Conservation (phyloP, 2,329 filamentous ascomycete species). For the Fusarium penzigii region DNA sequence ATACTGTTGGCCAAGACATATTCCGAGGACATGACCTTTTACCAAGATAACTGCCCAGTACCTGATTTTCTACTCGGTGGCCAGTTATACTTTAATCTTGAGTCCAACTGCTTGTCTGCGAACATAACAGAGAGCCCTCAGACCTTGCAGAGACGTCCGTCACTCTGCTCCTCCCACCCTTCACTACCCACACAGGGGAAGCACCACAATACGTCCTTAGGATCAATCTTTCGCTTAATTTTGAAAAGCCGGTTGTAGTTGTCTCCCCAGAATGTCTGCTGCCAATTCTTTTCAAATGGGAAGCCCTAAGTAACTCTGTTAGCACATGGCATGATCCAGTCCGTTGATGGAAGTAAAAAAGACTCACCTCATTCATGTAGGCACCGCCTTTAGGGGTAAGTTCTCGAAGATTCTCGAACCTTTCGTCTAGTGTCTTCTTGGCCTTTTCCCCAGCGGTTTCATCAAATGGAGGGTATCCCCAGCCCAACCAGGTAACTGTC, state of each 20-base stretch:
- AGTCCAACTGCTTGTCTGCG: no score
- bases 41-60: no score
- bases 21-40: no score
- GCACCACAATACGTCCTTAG: slow-evolving; percentile 44
- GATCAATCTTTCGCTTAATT: slow-evolving; percentile 44
- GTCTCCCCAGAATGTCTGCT: slow-evolving; percentile 36
- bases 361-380: slow-evolving; percentile 3
- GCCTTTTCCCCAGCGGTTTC: neutral
- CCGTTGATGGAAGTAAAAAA: neutral
- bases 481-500: slow-evolving; percentile 3
- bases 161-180: slow-evolving; percentile 25
- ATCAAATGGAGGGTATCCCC: slow-evolving; percentile 6
- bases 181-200: slow-evolving; percentile 42
- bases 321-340: neutral
- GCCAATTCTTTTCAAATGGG: slow-evolving; percentile 22
- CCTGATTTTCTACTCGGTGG: no score
- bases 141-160: slow-evolving; percentile 4
- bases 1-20: no score
- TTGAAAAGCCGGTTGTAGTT: slow-evolving; percentile 41
- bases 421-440: neutral
- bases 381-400: neutral
- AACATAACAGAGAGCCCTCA: no score
- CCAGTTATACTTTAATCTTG: no score
- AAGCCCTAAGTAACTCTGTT: neutral
- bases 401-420: slow-evolving; percentile 1